Conservation (phyloP, 176 grass and related monocot species). For the Miscanthus lutarioriparius region DNA sequence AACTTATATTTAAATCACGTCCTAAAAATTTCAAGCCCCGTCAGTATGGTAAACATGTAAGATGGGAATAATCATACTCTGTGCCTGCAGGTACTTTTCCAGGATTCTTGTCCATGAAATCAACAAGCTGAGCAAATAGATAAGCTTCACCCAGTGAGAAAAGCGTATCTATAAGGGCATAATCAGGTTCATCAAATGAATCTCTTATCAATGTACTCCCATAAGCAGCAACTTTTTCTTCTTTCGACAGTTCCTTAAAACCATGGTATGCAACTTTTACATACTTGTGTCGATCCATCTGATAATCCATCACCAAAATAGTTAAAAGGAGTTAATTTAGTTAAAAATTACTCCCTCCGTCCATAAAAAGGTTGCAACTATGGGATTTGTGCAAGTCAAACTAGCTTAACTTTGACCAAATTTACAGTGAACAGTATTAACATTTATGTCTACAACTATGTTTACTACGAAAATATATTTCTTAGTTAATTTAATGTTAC, state of each 20-base stretch:
- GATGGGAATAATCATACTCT: conserved; percentile 63
- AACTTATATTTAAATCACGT: conserved; percentile 19
- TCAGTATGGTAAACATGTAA: conserved; percentile 26
- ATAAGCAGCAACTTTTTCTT: conserved; percentile 89
- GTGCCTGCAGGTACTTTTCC: conserved; percentile 83
- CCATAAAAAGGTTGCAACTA: background rate
- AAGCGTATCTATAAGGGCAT: conserved; percentile 92
- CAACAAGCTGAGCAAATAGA: conserved; percentile 95
- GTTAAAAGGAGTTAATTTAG: conserved; percentile 36
- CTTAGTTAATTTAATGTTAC: background rate
- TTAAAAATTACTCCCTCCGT: background rate
- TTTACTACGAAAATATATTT: background rate
- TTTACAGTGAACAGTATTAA: background rate
- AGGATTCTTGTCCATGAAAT: conserved; percentile 91
- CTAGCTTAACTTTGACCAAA: background rate
- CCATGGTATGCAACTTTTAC: conserved; percentile 99
- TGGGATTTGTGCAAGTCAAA: background rate
- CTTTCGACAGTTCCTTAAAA: conserved; percentile 88
- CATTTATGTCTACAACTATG: background rate
- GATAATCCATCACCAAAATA: conserved; percentile 38
- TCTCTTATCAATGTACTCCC: conserved; percentile 89
- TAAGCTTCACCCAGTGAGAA: conserved; percentile 98
- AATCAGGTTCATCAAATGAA: conserved; percentile 98
- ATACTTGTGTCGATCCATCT: conserved; percentile 99
- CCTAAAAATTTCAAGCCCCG: background rate